Conservation (phyloP, 2,329 filamentous ascomycete species). For the Colletotrichum sp. region DNA sequence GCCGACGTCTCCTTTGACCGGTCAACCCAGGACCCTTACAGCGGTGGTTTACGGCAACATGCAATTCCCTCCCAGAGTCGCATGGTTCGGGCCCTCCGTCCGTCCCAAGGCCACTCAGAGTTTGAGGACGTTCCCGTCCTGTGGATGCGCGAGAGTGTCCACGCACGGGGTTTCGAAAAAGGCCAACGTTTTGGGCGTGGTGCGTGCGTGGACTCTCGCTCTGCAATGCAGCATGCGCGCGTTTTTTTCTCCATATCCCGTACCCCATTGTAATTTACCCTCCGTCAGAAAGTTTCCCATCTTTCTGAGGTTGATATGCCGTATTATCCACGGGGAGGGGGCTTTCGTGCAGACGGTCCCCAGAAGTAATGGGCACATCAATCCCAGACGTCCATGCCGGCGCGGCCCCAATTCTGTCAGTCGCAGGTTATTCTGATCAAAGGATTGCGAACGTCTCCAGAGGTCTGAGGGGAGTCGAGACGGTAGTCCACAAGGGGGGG, state of each 20-base stretch:
- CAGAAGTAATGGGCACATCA: neutral
- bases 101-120: neutral
- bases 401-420: neutral
- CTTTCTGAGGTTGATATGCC: neutral
- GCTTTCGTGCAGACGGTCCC: neutral
- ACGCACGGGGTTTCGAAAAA: neutral
- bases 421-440: neutral
- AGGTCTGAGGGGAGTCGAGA: neutral
- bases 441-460: neutral
- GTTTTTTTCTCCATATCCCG: neutral
- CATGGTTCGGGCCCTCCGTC: constrained; percentile 14
- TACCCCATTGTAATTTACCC: neutral
- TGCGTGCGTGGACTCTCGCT: neutral
- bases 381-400: neutral
- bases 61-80: neutral
- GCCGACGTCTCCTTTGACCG: neutral
- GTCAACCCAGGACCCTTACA: neutral
- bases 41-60: neutral
- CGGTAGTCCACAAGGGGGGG: neutral
- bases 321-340: neutral
- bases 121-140: constrained; percentile 4
- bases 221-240: neutral
- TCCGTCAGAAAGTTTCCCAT: neutral
- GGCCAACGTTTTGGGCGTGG: neutral
- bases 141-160: neutral